Base-by-base conservation (phyloP, 2,329 filamentous ascomycete species). In the Aspergillus pseudonomiae region DNA sequence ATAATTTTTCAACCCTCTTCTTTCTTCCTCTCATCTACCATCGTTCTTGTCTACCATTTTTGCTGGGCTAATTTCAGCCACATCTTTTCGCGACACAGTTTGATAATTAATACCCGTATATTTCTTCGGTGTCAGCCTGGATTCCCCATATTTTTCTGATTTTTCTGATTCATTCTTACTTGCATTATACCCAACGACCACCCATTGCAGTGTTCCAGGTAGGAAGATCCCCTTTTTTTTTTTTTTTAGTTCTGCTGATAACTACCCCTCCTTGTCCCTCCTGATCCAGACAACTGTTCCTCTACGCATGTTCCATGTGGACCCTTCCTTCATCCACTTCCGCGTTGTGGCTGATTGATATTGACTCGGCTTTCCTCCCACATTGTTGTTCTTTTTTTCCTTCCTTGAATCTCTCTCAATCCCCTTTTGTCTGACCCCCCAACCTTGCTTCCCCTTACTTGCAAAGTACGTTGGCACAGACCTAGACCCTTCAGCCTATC, bases 201-300 rank as follows among this genome's bases (percentile, higher is more conserved):
- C 48, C 14, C 3, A 9, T 52, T 48, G 16, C 16, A 30, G 41
- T 45, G 36, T 58, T 32, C 54, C 46, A 63, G 61, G 61, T 63
- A 28, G 61, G 61, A 60, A 32, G 50, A 45, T 26, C 28, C 60
- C 60, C 14, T 36, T 28, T 28, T 28, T 28, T 28, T 34, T 34
- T 34, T 34, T 41, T 39, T 55, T 36, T 53, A 52, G n/a, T 62
- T 48, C 32, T 62, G 54, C 54, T 57, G 7, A 32, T 57, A 43
- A 48, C 59, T 66, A 60, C 60, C 60, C 60, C 62, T 64, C 64
- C 61, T 63, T 57, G 46, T 57, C 50, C 36, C 56, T 64, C 63
- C 57, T 61, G 60, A 61, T 65, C 54, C 59, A 65, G 61, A 65
- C 62, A 65, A 60, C 59, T 65, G 63, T 66, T 61, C 46, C 26